Base-by-base conservation (phyloP, 176 grass and related monocot genomes). In the Aegilops bicornis region DNA sequence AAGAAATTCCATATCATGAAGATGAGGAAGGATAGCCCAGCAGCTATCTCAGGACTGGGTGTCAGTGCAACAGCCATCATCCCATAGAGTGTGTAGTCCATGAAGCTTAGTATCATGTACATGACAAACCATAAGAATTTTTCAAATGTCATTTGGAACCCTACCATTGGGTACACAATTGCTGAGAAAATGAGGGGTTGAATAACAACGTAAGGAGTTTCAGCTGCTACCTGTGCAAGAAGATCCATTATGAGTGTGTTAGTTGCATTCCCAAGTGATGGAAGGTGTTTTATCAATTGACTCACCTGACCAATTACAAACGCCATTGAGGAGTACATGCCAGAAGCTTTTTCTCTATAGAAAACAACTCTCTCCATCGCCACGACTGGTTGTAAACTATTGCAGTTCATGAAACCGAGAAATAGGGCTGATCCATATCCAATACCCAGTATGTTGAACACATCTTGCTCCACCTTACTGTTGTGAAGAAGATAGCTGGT, bases 361-460 rank as follows among this genome's bases (percentile, higher is more conserved):
- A 91, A 84, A 36, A 87, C 92, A 10, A 73, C 66, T 67, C 92
- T 91, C 73, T 94, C 92, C 60, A 36, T 91, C 20, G 78, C 89
- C 48, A 94, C 89, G 17, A 94, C 82, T 1, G 92, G 92, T 62
- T 94, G 92, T 56, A 94, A 33, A 56, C 91, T 85, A 40, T 61
- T 91, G 80, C 84, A 90, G 36, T 94, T 91, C 75, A 84, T 81
- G 69, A 91, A 94, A 16, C 92, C 92, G 10, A 94, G 85, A 78
- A 94, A 94, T 24, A 94, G 74, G 74, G 92, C 87, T 47, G 87
- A 89, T 5, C 65, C 81, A 24, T 89, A 91, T 25, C 83, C 70
- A n/a, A 87, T 47, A 48, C 92, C 89, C 69, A 94, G 81, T 76
- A 94, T 71, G 73, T 97, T 95, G 89, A 95, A 97, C 40, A 97